Evolutionary conservation across 2,329 filamentous ascomycete species (phyloP), one percentile per base, ranked within the genome.

Genomic region (Fusarium heterosporum): DNA sequence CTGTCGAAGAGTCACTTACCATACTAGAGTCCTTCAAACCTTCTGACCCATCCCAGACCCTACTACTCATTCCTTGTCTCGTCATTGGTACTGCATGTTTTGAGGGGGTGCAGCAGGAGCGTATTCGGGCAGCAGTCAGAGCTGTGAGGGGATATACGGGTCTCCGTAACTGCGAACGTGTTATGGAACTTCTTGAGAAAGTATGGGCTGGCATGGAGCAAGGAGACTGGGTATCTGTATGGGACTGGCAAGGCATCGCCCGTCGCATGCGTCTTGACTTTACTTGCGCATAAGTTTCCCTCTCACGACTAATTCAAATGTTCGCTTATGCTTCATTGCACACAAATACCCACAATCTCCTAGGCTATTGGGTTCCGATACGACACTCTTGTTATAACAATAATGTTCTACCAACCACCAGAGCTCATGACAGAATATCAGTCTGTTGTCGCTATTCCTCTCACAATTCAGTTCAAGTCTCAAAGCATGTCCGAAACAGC

Each of bases 161-260:
- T 6, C 78, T 89, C 28, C 81, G 84, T 25, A 89, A 88, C 69
- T 84, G 85, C 28, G 84, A 88, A 64, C 80, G 83, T 13, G 84
- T 84, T 4, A 64, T 78, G 16, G 78, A 86, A 60, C 75, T 90
- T 2, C 80, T 90, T 13, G 84, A 87, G 66, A 83, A 85, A 67
- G 79, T 89, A 4, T 90, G 87, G 87, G 75, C 79, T 22, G 78
- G 85, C 22, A 89, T 89, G 85, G 85, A 84, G 26, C 74, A 76
- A 11, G 85, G 83, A 19, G 84, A 89, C 48, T 89, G 86, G 83
- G 69, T 80, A 26, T 80, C 81, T 17, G 86, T 85, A 9, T 90
- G 88, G 88, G 88, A 90, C 73, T 90, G 87, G 87, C 87, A 89
- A 63, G 78, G 79, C 5, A 81, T 89, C 28, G 86, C 87, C 2